Evolutionary conservation across 1,284 basidiomycete genomes (phyloP), one percentile per base, ranked within the genome.

Genomic region (Ceraceosorus guamensis): DNA sequence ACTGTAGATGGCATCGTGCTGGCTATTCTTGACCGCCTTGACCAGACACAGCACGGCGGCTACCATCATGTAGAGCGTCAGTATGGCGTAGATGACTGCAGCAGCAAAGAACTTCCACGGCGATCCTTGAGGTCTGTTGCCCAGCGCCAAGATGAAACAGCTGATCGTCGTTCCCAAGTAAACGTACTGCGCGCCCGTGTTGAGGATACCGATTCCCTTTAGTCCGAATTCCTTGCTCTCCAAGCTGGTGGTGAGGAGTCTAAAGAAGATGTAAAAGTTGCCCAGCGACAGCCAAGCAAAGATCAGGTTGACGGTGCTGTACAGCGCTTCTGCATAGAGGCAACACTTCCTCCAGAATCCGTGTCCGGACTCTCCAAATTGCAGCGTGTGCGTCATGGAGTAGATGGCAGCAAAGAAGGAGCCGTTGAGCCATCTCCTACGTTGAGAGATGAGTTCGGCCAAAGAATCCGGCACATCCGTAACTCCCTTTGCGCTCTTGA

Each of bases 251-350:
- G 91, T 93, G 39, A 98, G 80, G 55, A 97, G 86, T 52, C 92
- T 89, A 78, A 96, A 97, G 79, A 97, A 96, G 53, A 97, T 81
- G 79, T 90, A 97, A 76, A 90, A 95, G 75, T 95, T 96, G 18
- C 88, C 91, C 84, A 76, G 48, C 32, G 66, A 85, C 77, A 97
- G 95, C 93, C 93, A 98, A 32, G 90, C 83, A 71, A 95, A 93
- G 52, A 88, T 78, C 61, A 97, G 78, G 73, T 90, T 92, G 71
- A 95, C 83, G 46, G 87, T 82, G 66, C 90, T 92, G 79, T 95
- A 97, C 14, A 88, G 77, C 3, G 86, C 87, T 78, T 96, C 90
- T 18, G 87, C 70, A 74, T 89, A 84, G 50, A 96, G 79, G 52
- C 83, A 76, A 33, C 82, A 66, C 77, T 95, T 95, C 44, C 92